Percentiles rank a stretch among this genome's conserved stretches.
Evolutionary conservation across 345 rosid species (phyloP).

Genomic region (Arabidopsis suecica): DNA sequence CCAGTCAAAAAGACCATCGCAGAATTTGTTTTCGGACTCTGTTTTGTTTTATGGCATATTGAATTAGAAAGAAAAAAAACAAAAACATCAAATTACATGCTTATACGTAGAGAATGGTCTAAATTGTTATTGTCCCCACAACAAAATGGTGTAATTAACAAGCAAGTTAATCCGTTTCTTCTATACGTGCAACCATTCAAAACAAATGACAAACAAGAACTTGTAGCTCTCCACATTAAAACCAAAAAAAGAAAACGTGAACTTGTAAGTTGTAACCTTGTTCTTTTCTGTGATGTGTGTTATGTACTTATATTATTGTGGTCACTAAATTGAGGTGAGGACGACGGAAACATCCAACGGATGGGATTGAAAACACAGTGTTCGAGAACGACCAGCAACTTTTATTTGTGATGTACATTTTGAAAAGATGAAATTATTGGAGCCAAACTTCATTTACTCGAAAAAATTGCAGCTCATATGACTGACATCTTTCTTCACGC

Average conservation of each 20-base stretch:
- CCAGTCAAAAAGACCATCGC: conserved; percentile 33
- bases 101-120: background rate
- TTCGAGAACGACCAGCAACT: conserved; percentile 38
- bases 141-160: no score
- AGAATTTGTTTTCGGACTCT: conserved; percentile 4
- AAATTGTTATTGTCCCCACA: no score
- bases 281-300: conserved; percentile 16
- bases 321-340: conserved; percentile 25
- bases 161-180: background rate
- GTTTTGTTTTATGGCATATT: conserved; percentile 16
- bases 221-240: background rate
- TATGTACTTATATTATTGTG: background rate
- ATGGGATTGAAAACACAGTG: conserved; percentile 39
- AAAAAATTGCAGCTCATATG: conserved; percentile 24
- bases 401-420: conserved; percentile 22
- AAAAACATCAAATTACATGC: no score
- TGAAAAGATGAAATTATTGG: conserved; percentile 21
- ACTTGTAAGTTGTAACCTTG: background rate
- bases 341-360: conserved; percentile 32
- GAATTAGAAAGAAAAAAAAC: no score
- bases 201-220: background rate
- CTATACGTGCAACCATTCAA: background rate
- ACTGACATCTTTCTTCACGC: conserved; percentile 43
- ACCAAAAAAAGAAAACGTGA: background rate
- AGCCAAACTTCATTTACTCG: conserved; percentile 33